Conservation (phyloP, 2,329 filamentous ascomycete species). For the Cryphonectria nitschkei region DNA sequence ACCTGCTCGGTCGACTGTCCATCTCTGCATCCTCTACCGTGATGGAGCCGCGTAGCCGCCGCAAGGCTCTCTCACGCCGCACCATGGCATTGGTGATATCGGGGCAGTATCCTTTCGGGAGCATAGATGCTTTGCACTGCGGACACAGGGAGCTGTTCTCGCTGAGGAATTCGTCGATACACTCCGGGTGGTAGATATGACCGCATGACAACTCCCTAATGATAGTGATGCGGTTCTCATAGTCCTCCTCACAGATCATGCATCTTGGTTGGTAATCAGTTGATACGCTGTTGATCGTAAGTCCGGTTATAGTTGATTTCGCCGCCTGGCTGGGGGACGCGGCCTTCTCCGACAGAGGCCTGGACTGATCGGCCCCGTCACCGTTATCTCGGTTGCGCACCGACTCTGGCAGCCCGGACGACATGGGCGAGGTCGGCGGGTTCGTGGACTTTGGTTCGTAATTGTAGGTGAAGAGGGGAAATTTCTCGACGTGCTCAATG, state of each 20-base stretch:
- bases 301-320: constrained; percentile 29
- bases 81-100: constrained; percentile 86
- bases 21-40: constrained; percentile 45
- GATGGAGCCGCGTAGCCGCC: constrained; percentile 60
- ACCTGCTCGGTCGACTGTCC: constrained; percentile 31
- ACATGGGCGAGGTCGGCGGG: constrained; percentile 44
- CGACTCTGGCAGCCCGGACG: constrained; percentile 32
- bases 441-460: constrained; percentile 51
- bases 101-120: constrained; percentile 70
- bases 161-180: constrained; percentile 83
- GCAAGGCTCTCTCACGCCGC: constrained; percentile 72
- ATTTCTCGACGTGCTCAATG: constrained; percentile 67
- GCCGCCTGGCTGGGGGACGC: constrained; percentile 31
- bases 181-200: constrained; percentile 92
- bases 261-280: constrained; percentile 78
- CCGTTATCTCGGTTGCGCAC: constrained; percentile 22
- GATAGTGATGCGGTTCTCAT: constrained; percentile 67
- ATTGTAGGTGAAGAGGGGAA: constrained; percentile 80
- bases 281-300: constrained; percentile 42
- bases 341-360: constrained; percentile 32
- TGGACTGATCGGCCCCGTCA: constrained; percentile 7
- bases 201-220: constrained; percentile 87
- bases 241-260: constrained; percentile 88
- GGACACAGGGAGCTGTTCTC: constrained; percentile 86
- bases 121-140: constrained; percentile 82